These are phyloP conservation scores for Cryptococcus jaspeensis DNA, from an alignment of 1,284 basidiomycete genomes.

Conservation along the genomic window DNA sequence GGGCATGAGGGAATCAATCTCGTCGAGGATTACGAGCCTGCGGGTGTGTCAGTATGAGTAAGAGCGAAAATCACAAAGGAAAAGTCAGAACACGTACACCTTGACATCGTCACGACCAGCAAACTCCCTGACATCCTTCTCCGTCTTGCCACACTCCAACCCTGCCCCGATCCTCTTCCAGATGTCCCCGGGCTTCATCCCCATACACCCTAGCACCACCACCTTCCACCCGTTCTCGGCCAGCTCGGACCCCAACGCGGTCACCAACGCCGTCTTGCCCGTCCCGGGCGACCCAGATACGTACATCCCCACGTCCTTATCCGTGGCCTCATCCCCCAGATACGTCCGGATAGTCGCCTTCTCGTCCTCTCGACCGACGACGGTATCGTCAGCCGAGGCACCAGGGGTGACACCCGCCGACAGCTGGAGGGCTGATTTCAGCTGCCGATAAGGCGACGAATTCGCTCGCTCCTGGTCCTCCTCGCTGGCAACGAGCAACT, in stretches of 20 bases:
- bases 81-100: conserved; percentile 22
- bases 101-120: conserved; percentile 17
- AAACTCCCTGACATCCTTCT: conserved; percentile 30
- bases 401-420: conserved; percentile 24
- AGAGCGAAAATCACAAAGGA: conserved; percentile 10
- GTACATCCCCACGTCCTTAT: conserved; percentile 43
- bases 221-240: conserved; percentile 37
- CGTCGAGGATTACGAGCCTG: conserved; percentile 50
- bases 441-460: conserved; percentile 44
- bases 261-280: conserved; percentile 52
- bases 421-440: conserved; percentile 45
- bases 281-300: conserved; percentile 52
- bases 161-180: conserved; percentile 41
- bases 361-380: conserved; percentile 48
- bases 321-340: conserved; percentile 23
- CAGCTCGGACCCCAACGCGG: conserved; percentile 37
- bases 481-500: neutral
- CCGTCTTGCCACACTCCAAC: conserved; percentile 35
- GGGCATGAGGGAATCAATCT: conserved; percentile 51
- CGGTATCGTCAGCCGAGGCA: conserved; percentile 19
- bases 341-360: conserved; percentile 38
- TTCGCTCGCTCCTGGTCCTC: conserved; percentile 7
- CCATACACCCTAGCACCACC: conserved; percentile 49
- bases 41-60: too few relatives aligned
- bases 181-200: conserved; percentile 37